Conservation (phyloP, 805 yeast genomes). For the Cyberlindnera maritima region DNA sequence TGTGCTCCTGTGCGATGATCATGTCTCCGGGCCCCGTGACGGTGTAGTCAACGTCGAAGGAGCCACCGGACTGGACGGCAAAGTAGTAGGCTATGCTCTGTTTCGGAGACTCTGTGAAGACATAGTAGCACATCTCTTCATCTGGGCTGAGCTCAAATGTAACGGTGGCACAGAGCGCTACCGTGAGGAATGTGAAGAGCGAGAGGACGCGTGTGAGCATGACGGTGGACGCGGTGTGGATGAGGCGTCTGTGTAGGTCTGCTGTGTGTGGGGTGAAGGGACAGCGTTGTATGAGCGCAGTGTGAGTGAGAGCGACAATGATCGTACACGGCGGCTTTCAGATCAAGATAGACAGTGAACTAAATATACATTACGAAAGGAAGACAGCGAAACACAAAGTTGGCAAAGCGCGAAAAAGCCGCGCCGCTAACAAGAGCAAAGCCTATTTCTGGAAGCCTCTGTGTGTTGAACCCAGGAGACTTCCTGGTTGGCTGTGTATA, state of each 20-base stretch:
- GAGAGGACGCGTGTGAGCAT: not conserved
- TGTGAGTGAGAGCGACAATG: no score
- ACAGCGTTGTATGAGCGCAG: no score
- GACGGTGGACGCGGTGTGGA: not conserved
- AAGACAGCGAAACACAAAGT: no score
- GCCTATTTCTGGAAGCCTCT: no score
- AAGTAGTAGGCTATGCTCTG: constrained; percentile 71
- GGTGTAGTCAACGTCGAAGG: constrained; percentile 63
- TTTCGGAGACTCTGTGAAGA: constrained; percentile 57
- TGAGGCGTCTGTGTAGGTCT: not conserved
- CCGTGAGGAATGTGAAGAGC: constrained; percentile 1
- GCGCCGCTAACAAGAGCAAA: no score
- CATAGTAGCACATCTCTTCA: constrained; percentile 69
- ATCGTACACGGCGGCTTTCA: no score
- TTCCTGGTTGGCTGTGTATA: no score
- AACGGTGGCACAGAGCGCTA: constrained; percentile 49
- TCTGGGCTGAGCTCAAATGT: constrained; percentile 76
- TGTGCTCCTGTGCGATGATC: constrained; percentile 45
- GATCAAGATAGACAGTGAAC: no score
- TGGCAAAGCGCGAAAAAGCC: no score
- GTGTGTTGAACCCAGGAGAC: no score
- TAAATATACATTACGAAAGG: no score
- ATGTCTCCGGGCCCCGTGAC: constrained; percentile 56
- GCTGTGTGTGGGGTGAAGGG: no score
- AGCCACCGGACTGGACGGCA: constrained; percentile 63